A percentile compares a stretch with the other conserved stretches of the same genome.
phyloP scores from a whole-genome alignment of 2,329 filamentous ascomycete species.

The Colletotrichum aenigma region DNA sequence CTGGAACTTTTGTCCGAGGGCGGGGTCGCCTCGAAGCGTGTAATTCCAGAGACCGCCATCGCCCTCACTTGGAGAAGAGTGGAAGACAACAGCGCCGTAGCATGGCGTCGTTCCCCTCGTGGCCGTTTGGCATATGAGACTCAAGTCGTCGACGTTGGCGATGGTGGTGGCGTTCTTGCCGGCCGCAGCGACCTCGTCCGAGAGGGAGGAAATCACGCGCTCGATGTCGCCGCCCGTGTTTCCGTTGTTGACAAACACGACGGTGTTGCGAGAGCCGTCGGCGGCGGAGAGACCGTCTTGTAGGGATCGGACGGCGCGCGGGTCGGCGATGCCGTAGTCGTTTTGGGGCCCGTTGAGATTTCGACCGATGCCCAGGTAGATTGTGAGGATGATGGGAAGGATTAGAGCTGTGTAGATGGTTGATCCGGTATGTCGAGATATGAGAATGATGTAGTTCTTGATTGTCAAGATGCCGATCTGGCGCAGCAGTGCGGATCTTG shows the following conservation, averaged over 20 bases:
- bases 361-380: conserved; percentile 72
- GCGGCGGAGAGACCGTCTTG: background rate
- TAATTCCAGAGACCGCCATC: conserved; percentile 67
- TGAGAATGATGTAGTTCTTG: conserved; percentile 66
- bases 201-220: conserved; percentile 68
- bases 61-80: conserved; percentile 66
- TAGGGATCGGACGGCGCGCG: conserved; percentile 67
- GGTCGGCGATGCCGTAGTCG: conserved; percentile 71
- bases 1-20: conserved; percentile 59
- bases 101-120: conserved; percentile 71
- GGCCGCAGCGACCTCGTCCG: conserved; percentile 29
- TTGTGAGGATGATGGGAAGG: conserved; percentile 61
- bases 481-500: conserved; percentile 26
- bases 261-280: conserved; percentile 55
- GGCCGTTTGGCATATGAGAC: conserved; percentile 58
- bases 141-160: conserved; percentile 29
- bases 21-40: conserved; percentile 67
- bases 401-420: conserved; percentile 62
- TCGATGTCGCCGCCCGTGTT: conserved; percentile 74
- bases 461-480: conserved; percentile 65
- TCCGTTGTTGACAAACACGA: conserved; percentile 82
- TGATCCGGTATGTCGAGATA: conserved; percentile 54
- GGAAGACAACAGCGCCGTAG: conserved; percentile 75
- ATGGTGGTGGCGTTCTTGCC: conserved; percentile 29
- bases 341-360: conserved; percentile 84